These are phyloP conservation scores for Thalia dealbata DNA, from an alignment of 176 grass and related monocot genomes.

Conservation along the genomic window DNA sequence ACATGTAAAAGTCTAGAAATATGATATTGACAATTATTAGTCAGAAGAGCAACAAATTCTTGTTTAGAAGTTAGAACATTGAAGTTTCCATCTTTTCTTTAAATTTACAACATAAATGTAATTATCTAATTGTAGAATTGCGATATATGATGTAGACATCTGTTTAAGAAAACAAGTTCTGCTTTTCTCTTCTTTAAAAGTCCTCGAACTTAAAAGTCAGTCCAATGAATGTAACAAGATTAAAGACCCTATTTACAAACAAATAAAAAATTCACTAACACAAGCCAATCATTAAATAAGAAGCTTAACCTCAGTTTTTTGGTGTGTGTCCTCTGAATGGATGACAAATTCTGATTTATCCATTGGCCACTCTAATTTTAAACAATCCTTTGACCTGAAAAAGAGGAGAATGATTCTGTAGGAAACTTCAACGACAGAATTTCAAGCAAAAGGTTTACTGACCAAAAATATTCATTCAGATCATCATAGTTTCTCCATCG, in stretches of 20 bases:
- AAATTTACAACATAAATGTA: no score
- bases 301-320: slow-evolving; percentile 15
- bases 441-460: slow-evolving; percentile 24
- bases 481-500: slow-evolving; percentile 98
- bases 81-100: no score
- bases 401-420: slow-evolving; percentile 11
- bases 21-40: no score
- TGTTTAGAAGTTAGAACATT: no score
- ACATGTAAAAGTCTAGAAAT: no score
- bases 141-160: no score
- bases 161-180: no score
- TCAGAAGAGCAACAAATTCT: no score
- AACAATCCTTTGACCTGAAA: slow-evolving; percentile 72
- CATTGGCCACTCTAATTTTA: slow-evolving; percentile 75
- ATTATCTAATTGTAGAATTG: no score
- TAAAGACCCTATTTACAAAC: background rate
- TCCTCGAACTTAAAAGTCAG: no score
- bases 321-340: background rate
- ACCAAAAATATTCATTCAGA: slow-evolving; percentile 97
- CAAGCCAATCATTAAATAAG: background rate
- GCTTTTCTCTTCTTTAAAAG: no score
- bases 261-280: background rate
- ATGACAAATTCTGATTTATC: slow-evolving; percentile 36
- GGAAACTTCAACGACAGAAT: slow-evolving; percentile 2
- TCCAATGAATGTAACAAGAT: background rate